Percentiles rank a stretch among this genome's conserved stretches.
phyloP scores from a whole-genome alignment of 1,284 basidiomycete genomes.

The Porogramme epimiltina region DNA sequence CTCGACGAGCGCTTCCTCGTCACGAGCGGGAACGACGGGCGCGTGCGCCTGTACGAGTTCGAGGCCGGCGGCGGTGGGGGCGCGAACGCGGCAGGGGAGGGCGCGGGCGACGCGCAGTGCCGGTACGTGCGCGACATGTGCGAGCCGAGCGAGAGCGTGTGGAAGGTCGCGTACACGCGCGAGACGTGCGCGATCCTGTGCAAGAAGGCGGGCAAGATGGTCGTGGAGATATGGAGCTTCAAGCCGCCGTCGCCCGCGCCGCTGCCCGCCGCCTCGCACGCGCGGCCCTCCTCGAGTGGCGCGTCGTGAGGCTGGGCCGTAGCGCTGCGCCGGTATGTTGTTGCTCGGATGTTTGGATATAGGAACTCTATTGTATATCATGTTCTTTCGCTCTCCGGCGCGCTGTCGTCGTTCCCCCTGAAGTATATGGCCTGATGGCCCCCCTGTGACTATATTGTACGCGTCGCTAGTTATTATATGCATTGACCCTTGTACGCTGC shows the following conservation, averaged over 20 bases:
- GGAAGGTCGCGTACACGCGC: slow-evolving; percentile 82
- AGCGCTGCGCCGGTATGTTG: too few species aligned
- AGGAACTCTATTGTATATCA: too few species aligned
- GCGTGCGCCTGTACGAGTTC: slow-evolving; percentile 86
- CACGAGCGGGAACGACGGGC: slow-evolving; percentile 89
- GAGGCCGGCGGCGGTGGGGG: slow-evolving; percentile 8
- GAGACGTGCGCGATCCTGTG: slow-evolving; percentile 86
- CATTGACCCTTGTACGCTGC: too few species aligned
- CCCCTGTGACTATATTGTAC: too few species aligned
- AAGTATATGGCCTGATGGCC: too few species aligned
- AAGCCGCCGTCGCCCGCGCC: too few species aligned
- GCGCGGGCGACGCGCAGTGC: slow-evolving; percentile 47
- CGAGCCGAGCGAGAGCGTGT: slow-evolving; percentile 80
- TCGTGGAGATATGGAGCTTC: slow-evolving; percentile 88
- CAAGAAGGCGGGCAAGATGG: slow-evolving; percentile 81
- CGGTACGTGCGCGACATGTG: slow-evolving; percentile 76
- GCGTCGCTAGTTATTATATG: too few species aligned
- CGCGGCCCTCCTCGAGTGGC: background rate
- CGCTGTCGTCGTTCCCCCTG: too few species aligned
- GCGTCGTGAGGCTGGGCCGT: too few species aligned
- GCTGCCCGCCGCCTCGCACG: background rate
- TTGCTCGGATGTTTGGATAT: too few species aligned
- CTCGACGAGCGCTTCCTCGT: slow-evolving; percentile 83
- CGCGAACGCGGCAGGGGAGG: background rate
- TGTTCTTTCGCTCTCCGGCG: too few species aligned